Evolutionary conservation across 2,329 filamentous ascomycete genomes (phyloP).

Genomic region (Calonectria crousiana): DNA sequence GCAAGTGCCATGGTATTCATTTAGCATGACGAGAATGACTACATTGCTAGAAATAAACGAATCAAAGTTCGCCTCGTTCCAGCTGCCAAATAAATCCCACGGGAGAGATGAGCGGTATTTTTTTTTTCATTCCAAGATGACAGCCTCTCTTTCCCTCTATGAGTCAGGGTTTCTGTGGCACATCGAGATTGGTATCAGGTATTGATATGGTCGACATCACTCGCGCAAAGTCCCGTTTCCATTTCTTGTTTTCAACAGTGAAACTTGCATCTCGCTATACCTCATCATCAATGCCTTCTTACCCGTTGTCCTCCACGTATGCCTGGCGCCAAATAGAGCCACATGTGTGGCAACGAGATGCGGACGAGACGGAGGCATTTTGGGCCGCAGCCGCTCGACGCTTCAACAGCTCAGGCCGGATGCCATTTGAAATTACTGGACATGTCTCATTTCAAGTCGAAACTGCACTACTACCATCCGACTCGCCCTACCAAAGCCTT

Average conservation of each 20-base stretch:
- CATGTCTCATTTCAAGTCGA: neutral
- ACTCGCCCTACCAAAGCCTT: neutral
- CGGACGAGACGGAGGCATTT: neutral
- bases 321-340: neutral
- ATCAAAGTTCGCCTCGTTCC: neutral
- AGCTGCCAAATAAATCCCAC: neutral
- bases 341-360: neutral
- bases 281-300: too few species aligned
- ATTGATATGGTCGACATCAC: neutral
- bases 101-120: neutral
- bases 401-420: neutral
- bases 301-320: neutral
- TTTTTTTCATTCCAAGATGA: neutral
- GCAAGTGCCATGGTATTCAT: neutral
- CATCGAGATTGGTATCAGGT: neutral
- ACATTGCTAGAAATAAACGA: neutral
- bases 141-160: neutral
- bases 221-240: neutral
- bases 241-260: neutral
- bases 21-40: neutral
- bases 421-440: neutral
- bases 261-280: neutral
- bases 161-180: neutral
- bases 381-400: neutral
- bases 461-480: neutral